Base-by-base conservation (phyloP, 1,284 basidiomycete genomes). In the Irpex sp. region DNA sequence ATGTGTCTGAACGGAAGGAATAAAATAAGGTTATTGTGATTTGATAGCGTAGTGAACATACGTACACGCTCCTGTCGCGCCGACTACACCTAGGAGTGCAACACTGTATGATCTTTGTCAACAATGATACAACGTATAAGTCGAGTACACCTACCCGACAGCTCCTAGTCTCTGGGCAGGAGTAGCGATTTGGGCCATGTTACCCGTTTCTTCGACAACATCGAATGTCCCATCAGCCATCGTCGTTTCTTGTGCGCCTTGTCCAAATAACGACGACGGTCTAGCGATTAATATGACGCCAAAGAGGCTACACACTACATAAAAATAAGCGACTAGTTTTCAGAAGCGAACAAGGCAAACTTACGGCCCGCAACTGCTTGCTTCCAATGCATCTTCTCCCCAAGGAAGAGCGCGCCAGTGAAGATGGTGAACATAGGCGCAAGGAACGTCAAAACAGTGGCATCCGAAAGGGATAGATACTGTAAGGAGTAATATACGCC, bases 391-490 rank as follows among this genome's bases (percentile, higher is more conserved):
- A 92, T 86, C 0, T 73, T 76, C 70, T 95, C 93, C 15, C 83
- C 80, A 6, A 95, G 77, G 26, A 94, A 78, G 1, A 93, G 63
- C 5, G 83, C 84, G 0, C 87, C 92, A 1, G 88, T 76, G n/a
- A 93, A 71, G 0, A 85, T 87, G 0, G 90, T 92, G 8, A 82
- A 79, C 61, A 88, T 81, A 0, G 93, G 93, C 0, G 83, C 75
- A 7, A 95, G 79, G 76, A 94, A 94, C 0, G 87, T 87, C 57
- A 95, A 78, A 13, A 92, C 89, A 0, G 87, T 89, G 0, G 89
- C 85, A 71, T 94, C 92, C 9, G 89, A 89, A 0, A 94, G 77
- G 0, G 88, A 76, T 5, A 78, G 67, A 61, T 76, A 77, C 60
- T 87, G 80, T 9, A 93, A 76, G 1, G 88, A 84, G 70, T 86